Percentiles rank a stretch among this genome's conserved stretches.
These are phyloP conservation scores for Tremellales sp. DNA, from an alignment of 1,284 basidiomycete genomes.

Conservation along the genomic window DNA sequence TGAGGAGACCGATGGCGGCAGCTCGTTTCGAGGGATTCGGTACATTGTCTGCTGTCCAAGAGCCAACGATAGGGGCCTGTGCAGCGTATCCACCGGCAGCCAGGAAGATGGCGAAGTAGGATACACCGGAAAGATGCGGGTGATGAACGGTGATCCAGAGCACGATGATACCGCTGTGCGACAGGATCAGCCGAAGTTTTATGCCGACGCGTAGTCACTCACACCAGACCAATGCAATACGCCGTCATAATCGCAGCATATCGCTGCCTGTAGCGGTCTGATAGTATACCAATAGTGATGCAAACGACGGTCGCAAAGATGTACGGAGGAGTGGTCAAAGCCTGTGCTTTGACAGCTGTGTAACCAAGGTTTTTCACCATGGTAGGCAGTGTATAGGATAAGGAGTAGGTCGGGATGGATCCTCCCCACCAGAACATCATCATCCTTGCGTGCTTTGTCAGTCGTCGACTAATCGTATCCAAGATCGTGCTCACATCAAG, in stretches of 20 bases:
- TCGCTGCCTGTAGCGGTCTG: constrained; percentile 3
- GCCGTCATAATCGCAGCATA: constrained; percentile 4
- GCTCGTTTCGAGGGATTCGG: constrained; percentile 33
- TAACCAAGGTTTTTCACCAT: constrained; percentile 22
- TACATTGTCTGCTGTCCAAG: too few species aligned
- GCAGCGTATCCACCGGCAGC: too few species aligned
- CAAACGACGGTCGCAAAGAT: constrained; percentile 20
- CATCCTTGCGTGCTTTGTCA: constrained; percentile 20
- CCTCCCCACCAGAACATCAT: constrained; percentile 13
- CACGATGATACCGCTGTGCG: too few species aligned
- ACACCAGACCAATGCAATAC: too few species aligned
- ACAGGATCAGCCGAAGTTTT: too few species aligned
- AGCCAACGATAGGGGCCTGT: constrained; percentile 26
- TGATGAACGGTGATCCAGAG: too few species aligned
- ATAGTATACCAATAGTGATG: constrained; percentile 2
- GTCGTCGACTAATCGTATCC: neutral
- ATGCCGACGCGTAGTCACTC: too few species aligned
- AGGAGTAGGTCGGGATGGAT: constrained; percentile 11
- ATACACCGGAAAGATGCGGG: too few species aligned
- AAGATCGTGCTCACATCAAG: neutral
- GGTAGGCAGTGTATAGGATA: constrained; percentile 15
- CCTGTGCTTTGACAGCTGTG: constrained; percentile 15
- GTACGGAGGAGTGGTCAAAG: constrained; percentile 16
- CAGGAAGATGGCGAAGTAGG: constrained; percentile 1
- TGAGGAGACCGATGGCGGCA: constrained; percentile 23